phyloP scores from a whole-genome alignment of 345 rosid species.

The Excoecaria agallocha region DNA sequence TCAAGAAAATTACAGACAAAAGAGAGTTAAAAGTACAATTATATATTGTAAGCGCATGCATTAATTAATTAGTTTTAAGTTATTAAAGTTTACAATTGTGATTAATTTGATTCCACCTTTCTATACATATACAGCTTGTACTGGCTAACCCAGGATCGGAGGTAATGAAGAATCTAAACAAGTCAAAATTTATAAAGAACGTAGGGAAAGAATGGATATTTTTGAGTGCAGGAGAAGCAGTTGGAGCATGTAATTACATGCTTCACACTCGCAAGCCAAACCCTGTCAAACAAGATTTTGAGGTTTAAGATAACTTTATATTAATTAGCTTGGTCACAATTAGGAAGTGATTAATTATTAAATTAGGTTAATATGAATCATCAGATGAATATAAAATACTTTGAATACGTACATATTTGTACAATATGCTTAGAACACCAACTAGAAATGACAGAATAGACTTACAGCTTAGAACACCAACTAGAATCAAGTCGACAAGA shows the following conservation, averaged over 20 bases:
- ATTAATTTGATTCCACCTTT: too few relatives aligned
- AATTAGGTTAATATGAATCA: not conserved
- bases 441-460: too few relatives aligned
- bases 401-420: conserved; percentile 5
- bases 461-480: too few relatives aligned
- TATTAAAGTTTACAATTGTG: too few relatives aligned
- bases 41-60: too few relatives aligned
- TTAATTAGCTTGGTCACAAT: too few relatives aligned
- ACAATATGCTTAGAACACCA: not conserved
- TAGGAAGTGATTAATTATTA: too few relatives aligned
- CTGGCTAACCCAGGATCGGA: conserved; percentile 90
- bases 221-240: conserved; percentile 94
- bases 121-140: conserved; percentile 52
- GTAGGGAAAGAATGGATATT: conserved; percentile 76
- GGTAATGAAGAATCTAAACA: conserved; percentile 82
- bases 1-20: too few relatives aligned
- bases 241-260: conserved; percentile 70
- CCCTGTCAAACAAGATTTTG: conserved; percentile 21
- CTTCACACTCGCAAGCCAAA: conserved; percentile 54
- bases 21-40: too few relatives aligned
- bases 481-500: too few relatives aligned
- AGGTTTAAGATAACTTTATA: too few relatives aligned
- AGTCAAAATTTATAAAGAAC: conserved; percentile 56
- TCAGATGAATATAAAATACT: conserved; percentile 9
- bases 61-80: conserved; percentile 20